Evolutionary conservation across 192 early-diverging fungal species (phyloP).

Genomic region (Entrophospora sp.): DNA sequence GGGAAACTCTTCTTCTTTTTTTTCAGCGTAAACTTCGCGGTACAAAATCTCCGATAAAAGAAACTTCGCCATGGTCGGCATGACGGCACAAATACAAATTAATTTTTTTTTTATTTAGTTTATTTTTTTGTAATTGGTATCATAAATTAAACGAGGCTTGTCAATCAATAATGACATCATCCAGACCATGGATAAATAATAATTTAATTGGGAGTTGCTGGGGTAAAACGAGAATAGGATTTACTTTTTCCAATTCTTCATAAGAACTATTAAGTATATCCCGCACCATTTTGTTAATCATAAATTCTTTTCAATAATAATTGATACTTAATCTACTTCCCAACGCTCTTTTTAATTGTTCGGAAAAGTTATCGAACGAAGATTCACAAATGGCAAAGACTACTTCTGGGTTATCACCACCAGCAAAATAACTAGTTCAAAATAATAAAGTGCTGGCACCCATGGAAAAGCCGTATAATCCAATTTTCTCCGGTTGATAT

Average conservation of each 20-base stretch:
- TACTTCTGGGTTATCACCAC: not conserved
- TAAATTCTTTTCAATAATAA: not conserved
- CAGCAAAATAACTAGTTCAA: not conserved
- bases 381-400: not conserved
- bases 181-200: not conserved
- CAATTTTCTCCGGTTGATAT: not conserved
- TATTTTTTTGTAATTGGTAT: not conserved
- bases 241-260: not conserved
- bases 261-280: not conserved
- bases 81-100: not conserved
- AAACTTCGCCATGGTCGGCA: not conserved
- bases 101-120: not conserved
- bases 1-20: not conserved
- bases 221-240: not conserved
- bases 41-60: not conserved
- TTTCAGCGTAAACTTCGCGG: not conserved
- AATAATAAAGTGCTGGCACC: not conserved
- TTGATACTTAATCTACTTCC: not conserved
- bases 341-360: not conserved
- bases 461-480: not conserved
- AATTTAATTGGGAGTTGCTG: not conserved
- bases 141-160: not conserved
- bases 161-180: not conserved
- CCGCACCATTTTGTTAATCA: not conserved
- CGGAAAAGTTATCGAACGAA: not conserved